phyloP scores from a whole-genome alignment of 306 rosid species.

The Quercus dentata region DNA sequence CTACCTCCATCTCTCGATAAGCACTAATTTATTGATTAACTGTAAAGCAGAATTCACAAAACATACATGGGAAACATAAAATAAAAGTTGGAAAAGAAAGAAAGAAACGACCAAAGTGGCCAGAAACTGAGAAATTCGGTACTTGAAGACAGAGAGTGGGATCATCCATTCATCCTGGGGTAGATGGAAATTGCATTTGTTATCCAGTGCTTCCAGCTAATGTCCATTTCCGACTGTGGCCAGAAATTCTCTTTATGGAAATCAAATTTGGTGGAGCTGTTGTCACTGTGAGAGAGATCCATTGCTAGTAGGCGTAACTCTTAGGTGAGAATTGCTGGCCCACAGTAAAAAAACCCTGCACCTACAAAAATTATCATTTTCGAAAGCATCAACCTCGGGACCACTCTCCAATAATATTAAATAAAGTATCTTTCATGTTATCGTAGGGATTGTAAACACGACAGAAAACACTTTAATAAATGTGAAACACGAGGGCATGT shows the following conservation, averaged over 20 bases:
- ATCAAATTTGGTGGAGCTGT: constrained; percentile 43
- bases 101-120: neutral
- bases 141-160: neutral
- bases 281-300: constrained; percentile 43
- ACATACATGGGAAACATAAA: neutral
- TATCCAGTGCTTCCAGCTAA: neutral
- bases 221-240: neutral
- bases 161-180: neutral
- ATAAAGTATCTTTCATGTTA: neutral
- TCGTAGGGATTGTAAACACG: neutral
- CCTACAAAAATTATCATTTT: neutral
- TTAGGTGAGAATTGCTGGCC: constrained; percentile 29
- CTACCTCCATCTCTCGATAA: neutral
- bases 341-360: constrained; percentile 73
- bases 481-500: neutral
- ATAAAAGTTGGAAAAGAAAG: neutral
- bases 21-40: neutral
- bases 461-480: neutral
- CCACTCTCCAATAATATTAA: too few species aligned
- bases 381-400: too few species aligned
- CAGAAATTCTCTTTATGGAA: constrained; percentile 54
- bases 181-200: constrained; percentile 8
- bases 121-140: neutral
- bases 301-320: constrained; percentile 43
- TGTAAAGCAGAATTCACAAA: neutral